Evolutionary conservation across 2,329 filamentous ascomycete species (phyloP).

Genomic region (Rasamsonia emersonii): DNA sequence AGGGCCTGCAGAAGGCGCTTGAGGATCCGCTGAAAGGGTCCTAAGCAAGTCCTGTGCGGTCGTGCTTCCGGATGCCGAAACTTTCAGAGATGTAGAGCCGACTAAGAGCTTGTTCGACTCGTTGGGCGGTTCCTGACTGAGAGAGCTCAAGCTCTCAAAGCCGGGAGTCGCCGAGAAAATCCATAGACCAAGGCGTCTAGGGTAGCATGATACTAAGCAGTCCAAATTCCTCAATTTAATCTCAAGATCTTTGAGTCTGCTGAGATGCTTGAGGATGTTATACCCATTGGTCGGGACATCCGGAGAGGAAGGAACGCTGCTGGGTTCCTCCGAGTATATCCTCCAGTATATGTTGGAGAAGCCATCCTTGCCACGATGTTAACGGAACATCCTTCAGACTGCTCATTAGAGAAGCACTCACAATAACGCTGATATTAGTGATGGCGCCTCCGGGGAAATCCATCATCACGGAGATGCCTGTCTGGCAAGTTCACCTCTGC

Average conservation of each 20-base stretch:
- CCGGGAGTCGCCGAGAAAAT: conserved; percentile 31
- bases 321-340: conserved; percentile 31
- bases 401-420: conserved; percentile 18
- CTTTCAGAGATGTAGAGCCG: conserved; percentile 25
- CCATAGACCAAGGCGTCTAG: conserved; percentile 31
- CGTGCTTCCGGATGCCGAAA: conserved; percentile 27
- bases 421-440: conserved; percentile 35
- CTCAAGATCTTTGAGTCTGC: conserved; percentile 31
- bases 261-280: conserved; percentile 28
- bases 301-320: conserved; percentile 19
- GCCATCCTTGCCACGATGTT: conserved; percentile 27
- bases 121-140: conserved; percentile 18
- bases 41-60: conserved; percentile 27
- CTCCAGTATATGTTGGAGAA: conserved; percentile 37
- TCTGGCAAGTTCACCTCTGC: conserved; percentile 17
- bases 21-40: conserved; percentile 24
- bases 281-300: conserved; percentile 28
- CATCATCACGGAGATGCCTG: conserved; percentile 26
- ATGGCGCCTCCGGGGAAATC: conserved; percentile 35
- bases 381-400: conserved; percentile 8
- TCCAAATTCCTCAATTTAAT: conserved; percentile 26
- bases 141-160: conserved; percentile 25
- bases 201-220: conserved; percentile 30
- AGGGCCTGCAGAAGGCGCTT: conserved; percentile 12
- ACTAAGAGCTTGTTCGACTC: conserved; percentile 23